Conservation (phyloP, 208 protist genomes). For the Perkinsela sp. region DNA sequence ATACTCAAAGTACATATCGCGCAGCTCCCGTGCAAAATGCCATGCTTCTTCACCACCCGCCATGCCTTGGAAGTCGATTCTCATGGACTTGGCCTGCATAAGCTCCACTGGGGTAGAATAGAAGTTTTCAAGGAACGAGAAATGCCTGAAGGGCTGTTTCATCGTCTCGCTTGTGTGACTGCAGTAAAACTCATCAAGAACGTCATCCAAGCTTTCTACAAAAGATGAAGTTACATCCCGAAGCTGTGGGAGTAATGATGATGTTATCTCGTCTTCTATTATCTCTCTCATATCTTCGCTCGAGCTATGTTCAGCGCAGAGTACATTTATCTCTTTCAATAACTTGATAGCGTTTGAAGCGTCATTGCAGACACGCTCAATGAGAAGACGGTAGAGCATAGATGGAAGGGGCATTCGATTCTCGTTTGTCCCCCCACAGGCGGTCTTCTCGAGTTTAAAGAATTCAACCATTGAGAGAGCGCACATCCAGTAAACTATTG, state of each 20-base stretch:
- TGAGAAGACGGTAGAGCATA: not conserved
- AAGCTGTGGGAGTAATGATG: not conserved
- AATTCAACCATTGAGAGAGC: not conserved
- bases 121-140: not conserved
- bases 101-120: not conserved
- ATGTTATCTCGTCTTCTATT: not conserved
- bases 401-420: not conserved
- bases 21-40: constrained; percentile 44
- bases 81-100: constrained; percentile 14
- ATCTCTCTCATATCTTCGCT: not conserved
- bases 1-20: constrained; percentile 35
- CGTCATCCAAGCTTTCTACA: not conserved
- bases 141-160: not conserved
- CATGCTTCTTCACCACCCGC: constrained; percentile 51
- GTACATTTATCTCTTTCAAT: not conserved
- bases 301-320: not conserved
- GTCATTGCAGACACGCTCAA: not conserved
- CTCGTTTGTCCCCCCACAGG: not conserved
- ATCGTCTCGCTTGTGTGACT: not conserved
- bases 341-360: not conserved
- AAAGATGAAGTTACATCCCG: not conserved
- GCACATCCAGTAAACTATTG: not conserved
- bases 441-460: not conserved
- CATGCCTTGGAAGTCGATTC: constrained; percentile 24
- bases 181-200: not conserved